These are phyloP conservation scores for Suhomyces bribrorum DNA, from an alignment of 1,139 yeast genomes.

Conservation along the genomic window DNA sequence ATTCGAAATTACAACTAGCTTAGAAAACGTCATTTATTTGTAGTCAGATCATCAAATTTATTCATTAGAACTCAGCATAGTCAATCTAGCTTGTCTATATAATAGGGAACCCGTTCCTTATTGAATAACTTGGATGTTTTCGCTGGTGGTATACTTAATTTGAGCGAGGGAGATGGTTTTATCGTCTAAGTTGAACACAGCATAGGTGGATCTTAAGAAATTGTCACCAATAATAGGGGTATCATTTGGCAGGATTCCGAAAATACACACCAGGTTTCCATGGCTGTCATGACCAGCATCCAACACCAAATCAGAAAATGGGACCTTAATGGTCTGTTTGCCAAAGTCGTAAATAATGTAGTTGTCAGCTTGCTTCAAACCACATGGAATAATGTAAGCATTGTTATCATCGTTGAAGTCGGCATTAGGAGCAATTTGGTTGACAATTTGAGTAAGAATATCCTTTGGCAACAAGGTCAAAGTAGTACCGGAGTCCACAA, in stretches of 20 bases:
- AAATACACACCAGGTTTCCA: conserved; percentile 16
- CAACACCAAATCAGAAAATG: conserved; percentile 26
- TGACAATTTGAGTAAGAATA: conserved; percentile 18
- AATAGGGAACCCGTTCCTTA: conserved; percentile 8
- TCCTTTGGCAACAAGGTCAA: conserved; percentile 29
- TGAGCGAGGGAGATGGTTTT: conserved; percentile 41
- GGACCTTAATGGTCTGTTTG: conserved; percentile 25
- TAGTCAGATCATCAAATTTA: not conserved
- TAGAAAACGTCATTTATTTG: too few species aligned
- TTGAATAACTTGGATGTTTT: conserved; percentile 21
- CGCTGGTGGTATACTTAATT: conserved; percentile 30
- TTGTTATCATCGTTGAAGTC: conserved; percentile 17
- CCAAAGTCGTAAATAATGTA: conserved; percentile 30
- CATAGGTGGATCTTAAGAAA: conserved; percentile 40
- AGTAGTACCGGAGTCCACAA: conserved; percentile 46
- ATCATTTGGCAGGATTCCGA: conserved; percentile 20
- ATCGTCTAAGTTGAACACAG: conserved; percentile 42
- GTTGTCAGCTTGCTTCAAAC: conserved; percentile 26
- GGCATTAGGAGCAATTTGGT: conserved; percentile 20
- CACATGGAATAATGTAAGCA: conserved; percentile 33
- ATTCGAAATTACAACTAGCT: too few species aligned
- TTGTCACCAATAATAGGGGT: conserved; percentile 33
- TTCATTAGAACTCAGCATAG: not conserved
- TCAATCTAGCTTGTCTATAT: not conserved
- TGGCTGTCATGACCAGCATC: conserved; percentile 16